Evolutionary conservation across 1,284 basidiomycete species (phyloP).

Genomic region (Microbotryum intermedium): DNA sequence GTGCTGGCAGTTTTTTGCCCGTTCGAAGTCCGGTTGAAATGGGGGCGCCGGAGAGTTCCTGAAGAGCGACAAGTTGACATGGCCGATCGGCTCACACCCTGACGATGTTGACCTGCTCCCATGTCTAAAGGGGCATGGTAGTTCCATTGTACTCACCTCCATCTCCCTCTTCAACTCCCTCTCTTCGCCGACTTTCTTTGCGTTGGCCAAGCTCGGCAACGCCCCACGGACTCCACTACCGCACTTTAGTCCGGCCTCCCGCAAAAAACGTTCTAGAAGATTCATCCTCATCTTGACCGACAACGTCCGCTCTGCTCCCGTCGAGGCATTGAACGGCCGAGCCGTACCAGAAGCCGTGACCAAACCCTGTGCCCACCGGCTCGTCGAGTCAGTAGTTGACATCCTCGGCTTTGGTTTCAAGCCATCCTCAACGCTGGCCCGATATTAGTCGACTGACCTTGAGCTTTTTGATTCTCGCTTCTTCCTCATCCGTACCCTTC

Average conservation of each 20-base stretch:
- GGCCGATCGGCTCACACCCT: no score
- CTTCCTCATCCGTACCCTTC: conserved; percentile 7
- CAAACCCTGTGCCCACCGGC: neutral
- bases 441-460: conserved; percentile 1
- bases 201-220: neutral
- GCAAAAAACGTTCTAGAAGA: conserved; percentile 3
- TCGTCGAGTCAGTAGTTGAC: neutral
- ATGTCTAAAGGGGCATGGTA: neutral
- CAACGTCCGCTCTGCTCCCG: conserved; percentile 14
- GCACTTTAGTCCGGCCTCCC: neutral
- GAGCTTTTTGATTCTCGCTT: conserved; percentile 16
- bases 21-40: conserved; percentile 8
- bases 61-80: neutral
- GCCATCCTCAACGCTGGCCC: neutral
- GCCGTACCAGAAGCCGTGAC: neutral
- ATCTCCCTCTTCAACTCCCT: conserved; percentile 1
- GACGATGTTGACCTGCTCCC: neutral
- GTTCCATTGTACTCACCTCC: neutral
- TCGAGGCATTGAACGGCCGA: conserved; percentile 9
- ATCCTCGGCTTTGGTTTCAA: neutral
- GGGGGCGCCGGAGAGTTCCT: conserved; percentile 9
- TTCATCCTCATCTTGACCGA: neutral
- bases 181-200: conserved; percentile 10
- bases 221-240: neutral
- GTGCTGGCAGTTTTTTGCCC: conserved; percentile 5